These are phyloP conservation scores for Pythium phragmiticola DNA, from an alignment of 352 stramenopile genomes.

Conservation along the genomic window DNA sequence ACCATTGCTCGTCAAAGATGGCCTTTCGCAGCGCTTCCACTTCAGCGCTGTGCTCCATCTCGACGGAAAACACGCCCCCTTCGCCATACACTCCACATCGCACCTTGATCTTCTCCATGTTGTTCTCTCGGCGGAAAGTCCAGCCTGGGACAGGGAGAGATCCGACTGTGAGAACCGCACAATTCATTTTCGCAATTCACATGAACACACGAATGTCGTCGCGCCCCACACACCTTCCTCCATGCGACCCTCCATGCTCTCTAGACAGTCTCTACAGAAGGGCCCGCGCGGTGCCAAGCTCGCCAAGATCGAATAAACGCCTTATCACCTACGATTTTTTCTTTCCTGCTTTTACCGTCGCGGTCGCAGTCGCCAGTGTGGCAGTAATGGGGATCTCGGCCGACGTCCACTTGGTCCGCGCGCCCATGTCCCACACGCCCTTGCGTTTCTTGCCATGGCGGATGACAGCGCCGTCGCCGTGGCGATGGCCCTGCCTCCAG, in stretches of 20 bases:
- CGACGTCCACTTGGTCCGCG: conserved; percentile 65
- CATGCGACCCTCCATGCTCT: neutral
- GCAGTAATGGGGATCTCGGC: conserved; percentile 30
- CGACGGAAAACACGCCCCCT: neutral
- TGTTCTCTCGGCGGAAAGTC: too few species aligned
- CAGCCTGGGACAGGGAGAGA: too few species aligned
- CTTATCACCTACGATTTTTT: neutral
- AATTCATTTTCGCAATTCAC: too few species aligned
- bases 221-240: neutral
- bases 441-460: conserved; percentile 41
- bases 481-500: conserved; percentile 41
- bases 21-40: neutral
- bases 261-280: conserved; percentile 40
- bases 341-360: neutral
- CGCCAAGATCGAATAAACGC: conserved; percentile 36
- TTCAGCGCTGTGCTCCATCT: neutral
- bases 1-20: neutral
- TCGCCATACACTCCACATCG: neutral
- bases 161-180: too few species aligned
- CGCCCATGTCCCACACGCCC: conserved; percentile 59
- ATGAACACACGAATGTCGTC: too few species aligned
- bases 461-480: conserved; percentile 57
- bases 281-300: conserved; percentile 52
- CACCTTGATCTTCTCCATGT: too few species aligned
- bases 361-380: neutral